Percentiles rank a stretch among this genome's conserved stretches.
Conservation (phyloP, 257 asterid genomes). For the Nicotiana undulata region DNA sequence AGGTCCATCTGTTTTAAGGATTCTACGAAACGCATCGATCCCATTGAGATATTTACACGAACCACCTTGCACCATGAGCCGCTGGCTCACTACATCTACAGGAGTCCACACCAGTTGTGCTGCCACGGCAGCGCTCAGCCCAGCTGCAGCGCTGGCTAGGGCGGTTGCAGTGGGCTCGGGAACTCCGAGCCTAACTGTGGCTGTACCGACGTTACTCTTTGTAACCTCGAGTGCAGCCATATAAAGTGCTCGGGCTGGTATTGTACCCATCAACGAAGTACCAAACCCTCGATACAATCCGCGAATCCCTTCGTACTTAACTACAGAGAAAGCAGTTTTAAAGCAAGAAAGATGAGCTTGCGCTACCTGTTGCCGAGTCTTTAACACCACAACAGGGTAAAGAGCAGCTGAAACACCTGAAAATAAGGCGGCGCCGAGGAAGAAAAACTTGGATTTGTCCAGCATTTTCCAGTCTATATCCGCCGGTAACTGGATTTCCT, state of each 20-base stretch:
- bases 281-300: conserved; percentile 78
- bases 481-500: conserved; percentile 50
- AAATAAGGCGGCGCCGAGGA: conserved; percentile 73
- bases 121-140: conserved; percentile 62
- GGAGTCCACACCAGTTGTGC: conserved; percentile 82
- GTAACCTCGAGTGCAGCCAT: conserved; percentile 73
- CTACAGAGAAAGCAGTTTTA: conserved; percentile 41
- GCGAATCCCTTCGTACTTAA: conserved; percentile 48
- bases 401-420: conserved; percentile 62
- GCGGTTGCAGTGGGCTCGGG: conserved; percentile 51
- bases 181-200: conserved; percentile 42
- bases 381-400: conserved; percentile 61
- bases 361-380: conserved; percentile 72
- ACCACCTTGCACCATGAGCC: conserved; percentile 64
- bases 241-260: conserved; percentile 73
- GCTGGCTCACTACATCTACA: conserved; percentile 75
- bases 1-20: conserved; percentile 52
- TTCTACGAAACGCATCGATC: conserved; percentile 54
- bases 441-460: conserved; percentile 67
- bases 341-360: conserved; percentile 40
- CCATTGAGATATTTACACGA: conserved; percentile 46
- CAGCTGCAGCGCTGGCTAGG: conserved; percentile 66
- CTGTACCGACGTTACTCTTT: conserved; percentile 53
- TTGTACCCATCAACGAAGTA: conserved; percentile 65
- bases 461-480: conserved; percentile 73